Evolutionary conservation across 768 basidiomycete species (phyloP).

Genomic region (Xanthoconium stramineum): DNA sequence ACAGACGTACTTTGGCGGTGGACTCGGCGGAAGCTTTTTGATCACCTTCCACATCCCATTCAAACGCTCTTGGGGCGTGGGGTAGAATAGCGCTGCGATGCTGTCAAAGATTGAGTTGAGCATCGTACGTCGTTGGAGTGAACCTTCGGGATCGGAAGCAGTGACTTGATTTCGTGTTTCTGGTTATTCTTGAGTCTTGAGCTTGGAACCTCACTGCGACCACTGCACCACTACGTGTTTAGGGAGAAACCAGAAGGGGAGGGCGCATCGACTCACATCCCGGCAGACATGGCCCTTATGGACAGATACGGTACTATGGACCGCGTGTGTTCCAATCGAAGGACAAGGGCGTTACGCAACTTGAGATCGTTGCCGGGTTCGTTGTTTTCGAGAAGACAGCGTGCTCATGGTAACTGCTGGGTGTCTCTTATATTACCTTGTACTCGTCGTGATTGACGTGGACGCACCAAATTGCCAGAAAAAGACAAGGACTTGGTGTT

Average conservation of each 20-base stretch:
- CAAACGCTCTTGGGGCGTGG: slow-evolving; percentile 20
- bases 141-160: neutral
- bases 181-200: neutral
- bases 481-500: neutral
- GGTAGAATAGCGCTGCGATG: slow-evolving; percentile 9
- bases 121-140: neutral
- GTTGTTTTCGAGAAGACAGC: neutral
- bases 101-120: slow-evolving; percentile 7
- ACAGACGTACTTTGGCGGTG: slow-evolving; percentile 16
- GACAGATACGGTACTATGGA: neutral
- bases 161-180: neutral
- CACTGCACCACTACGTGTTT: neutral
- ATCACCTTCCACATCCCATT: slow-evolving; percentile 24
- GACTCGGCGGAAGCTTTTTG: slow-evolving; percentile 15
- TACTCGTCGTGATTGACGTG: neutral
- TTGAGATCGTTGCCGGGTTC: neutral
- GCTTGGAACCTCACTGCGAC: neutral
- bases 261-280: neutral
- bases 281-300: neutral
- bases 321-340: neutral
- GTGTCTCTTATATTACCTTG: no score
- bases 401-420: neutral
- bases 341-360: neutral
- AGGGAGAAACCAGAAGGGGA: no score
- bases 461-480: neutral